Evolutionary conservation across 305 asterid species (phyloP).

Genomic region (Solanum chacoense): DNA sequence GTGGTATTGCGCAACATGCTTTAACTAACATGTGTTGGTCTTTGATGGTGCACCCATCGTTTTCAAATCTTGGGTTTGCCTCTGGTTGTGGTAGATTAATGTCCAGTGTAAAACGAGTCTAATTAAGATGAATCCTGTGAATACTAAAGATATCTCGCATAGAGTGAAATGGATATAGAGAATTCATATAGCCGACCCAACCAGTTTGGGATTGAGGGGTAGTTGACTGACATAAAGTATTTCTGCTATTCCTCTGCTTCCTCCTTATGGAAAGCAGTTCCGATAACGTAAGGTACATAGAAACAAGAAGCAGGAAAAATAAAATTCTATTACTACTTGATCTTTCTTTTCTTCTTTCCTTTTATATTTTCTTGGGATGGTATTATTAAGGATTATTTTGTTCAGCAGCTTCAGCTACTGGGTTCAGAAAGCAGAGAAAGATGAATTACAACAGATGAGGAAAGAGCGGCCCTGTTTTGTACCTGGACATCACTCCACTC

Average conservation of each 20-base stretch:
- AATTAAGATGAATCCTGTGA: not conserved
- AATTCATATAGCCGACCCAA: not conserved
- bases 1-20: not conserved
- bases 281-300: not conserved
- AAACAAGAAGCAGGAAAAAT: not conserved
- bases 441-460: not conserved
- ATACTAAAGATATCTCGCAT: not conserved
- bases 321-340: not conserved
- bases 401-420: not conserved
- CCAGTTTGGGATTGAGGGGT: not conserved
- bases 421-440: not conserved
- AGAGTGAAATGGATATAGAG: not conserved
- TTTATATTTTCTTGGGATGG: not conserved
- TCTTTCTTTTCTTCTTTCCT: not conserved
- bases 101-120: not conserved
- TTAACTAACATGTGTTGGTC: not conserved
- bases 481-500: constrained; percentile 99
- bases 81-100: not conserved
- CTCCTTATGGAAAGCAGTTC: not conserved
- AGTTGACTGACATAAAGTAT: not conserved
- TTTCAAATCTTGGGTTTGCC: not conserved
- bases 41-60: not conserved
- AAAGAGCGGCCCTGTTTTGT: constrained; percentile 2
- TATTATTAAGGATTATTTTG: not conserved
- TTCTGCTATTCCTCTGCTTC: not conserved